Evolutionary conservation across 371 early-diverging fungal species (phyloP).

Genomic region (Gilbertella persicaria): DNA sequence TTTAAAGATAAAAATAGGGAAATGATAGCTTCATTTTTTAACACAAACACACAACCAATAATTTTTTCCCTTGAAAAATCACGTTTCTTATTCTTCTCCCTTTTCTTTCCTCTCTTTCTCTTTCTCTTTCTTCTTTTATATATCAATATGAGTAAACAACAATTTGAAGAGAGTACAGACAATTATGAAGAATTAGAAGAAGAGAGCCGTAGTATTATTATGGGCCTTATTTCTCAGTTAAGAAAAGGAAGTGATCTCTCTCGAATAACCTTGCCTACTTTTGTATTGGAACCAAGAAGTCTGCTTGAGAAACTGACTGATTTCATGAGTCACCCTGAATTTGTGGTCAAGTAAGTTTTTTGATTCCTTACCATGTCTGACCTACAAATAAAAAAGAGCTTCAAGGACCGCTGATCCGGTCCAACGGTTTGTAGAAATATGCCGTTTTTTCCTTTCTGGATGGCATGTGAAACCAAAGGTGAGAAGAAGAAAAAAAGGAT

Average conservation of each 20-base stretch:
- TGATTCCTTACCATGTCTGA: background rate
- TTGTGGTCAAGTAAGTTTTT: slow-evolving; percentile 69
- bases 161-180: slow-evolving; percentile 30
- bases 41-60: background rate
- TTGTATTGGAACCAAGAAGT: slow-evolving; percentile 91
- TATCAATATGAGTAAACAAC: background rate
- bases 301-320: slow-evolving; percentile 93
- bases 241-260: slow-evolving; percentile 85
- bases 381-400: slow-evolving; percentile 42
- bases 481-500: slow-evolving; percentile 12
- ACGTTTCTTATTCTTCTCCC: slow-evolving; percentile 13
- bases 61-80: slow-evolving; percentile 11
- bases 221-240: slow-evolving; percentile 84
- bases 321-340: slow-evolving; percentile 90
- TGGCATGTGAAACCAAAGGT: slow-evolving; percentile 96
- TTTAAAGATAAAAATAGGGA: background rate
- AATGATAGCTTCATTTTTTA: background rate
- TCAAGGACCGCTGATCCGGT: slow-evolving; percentile 73
- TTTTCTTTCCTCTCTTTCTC: slow-evolving; percentile 4
- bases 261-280: slow-evolving; percentile 87
- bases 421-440: slow-evolving; percentile 85
- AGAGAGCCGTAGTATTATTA: slow-evolving; percentile 79
- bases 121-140: slow-evolving; percentile 4
- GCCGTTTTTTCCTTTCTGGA: slow-evolving; percentile 91
- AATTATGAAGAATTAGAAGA: slow-evolving; percentile 80